phyloP scores from a whole-genome alignment of 495 filamentous ascomycete genomes.

The Thermothielavioides terrestris region DNA sequence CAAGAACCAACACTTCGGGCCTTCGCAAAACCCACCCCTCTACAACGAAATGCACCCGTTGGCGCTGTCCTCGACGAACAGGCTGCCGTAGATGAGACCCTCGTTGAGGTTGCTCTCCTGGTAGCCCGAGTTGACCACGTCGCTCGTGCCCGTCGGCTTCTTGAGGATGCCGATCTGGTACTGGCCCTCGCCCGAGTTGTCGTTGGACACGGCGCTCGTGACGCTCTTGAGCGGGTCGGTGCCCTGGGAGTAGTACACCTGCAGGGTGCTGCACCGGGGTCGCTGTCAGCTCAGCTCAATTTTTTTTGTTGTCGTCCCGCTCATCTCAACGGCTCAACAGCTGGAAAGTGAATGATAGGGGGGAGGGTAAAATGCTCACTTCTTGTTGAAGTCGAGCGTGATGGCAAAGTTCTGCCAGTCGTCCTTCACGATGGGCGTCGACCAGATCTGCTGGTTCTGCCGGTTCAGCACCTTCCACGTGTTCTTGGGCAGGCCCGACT shows the following conservation, averaged over 20 bases:
- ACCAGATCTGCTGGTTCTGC: conserved; percentile 41
- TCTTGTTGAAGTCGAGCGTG: conserved; percentile 42
- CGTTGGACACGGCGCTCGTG: conserved; percentile 37
- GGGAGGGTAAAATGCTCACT: conserved; percentile 27
- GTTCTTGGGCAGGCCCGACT: conserved; percentile 73
- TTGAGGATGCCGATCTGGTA: conserved; percentile 51
- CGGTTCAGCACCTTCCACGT: conserved; percentile 54
- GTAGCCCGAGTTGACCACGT: conserved; percentile 46
- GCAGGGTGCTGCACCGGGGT: conserved; percentile 47
- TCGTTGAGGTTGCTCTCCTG: conserved; percentile 44
- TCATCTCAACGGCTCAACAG: too few species aligned
- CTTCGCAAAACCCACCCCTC: too few species aligned
- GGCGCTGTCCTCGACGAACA: conserved; percentile 48
- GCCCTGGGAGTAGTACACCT: conserved; percentile 45
- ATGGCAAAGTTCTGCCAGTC: conserved; percentile 54
- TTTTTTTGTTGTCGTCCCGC: neutral
- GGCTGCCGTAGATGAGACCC: conserved; percentile 46
- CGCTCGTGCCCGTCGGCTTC: conserved; percentile 46
- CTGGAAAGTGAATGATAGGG: too few species aligned
- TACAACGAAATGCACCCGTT: conserved; percentile 37
- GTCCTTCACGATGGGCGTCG: conserved; percentile 30
- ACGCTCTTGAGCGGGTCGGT: conserved; percentile 40
- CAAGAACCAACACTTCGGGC: too few species aligned
- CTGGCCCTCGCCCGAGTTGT: conserved; percentile 47
- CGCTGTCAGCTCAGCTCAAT: too few species aligned